Percentiles rank a stretch among this genome's conserved stretches.
These are phyloP conservation scores for Fusarium tuaranense DNA, from an alignment of 2,329 filamentous ascomycete genomes.

Conservation along the genomic window DNA sequence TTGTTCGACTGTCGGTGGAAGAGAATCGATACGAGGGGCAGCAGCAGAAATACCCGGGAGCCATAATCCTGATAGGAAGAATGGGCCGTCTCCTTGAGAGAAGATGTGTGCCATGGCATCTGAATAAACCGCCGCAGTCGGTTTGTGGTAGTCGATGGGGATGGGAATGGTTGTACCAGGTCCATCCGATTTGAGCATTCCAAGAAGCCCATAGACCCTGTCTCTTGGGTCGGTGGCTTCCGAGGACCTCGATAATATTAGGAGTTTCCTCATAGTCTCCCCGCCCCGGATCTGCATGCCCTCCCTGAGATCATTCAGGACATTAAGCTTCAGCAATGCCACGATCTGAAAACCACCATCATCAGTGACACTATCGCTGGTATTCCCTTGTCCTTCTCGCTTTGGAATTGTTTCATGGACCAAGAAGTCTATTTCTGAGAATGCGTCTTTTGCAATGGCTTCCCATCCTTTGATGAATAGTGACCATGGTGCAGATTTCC, in stretches of 20 bases:
- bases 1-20: not conserved
- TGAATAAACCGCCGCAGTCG: not conserved
- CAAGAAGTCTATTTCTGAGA: not conserved
- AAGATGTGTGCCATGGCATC: not conserved
- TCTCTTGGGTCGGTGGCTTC: not conserved
- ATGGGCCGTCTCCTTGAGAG: not conserved
- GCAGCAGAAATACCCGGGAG: not conserved
- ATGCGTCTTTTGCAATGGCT: not conserved
- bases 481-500: not conserved
- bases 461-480: not conserved
- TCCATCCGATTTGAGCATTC: not conserved
- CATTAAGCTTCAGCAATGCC: not conserved
- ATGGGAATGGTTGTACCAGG: not conserved
- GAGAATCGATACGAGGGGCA: not conserved
- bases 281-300: not conserved
- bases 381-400: not conserved
- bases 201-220: not conserved
- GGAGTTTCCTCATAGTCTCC: not conserved
- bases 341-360: not conserved
- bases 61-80: not conserved
- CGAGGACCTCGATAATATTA: not conserved
- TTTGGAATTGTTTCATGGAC: not conserved
- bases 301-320: not conserved
- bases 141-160: not conserved
- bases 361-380: fast-evolving